Evolutionary conservation across 805 yeast species (phyloP).

Genomic region (Saccharomycopsis fibuligera): DNA sequence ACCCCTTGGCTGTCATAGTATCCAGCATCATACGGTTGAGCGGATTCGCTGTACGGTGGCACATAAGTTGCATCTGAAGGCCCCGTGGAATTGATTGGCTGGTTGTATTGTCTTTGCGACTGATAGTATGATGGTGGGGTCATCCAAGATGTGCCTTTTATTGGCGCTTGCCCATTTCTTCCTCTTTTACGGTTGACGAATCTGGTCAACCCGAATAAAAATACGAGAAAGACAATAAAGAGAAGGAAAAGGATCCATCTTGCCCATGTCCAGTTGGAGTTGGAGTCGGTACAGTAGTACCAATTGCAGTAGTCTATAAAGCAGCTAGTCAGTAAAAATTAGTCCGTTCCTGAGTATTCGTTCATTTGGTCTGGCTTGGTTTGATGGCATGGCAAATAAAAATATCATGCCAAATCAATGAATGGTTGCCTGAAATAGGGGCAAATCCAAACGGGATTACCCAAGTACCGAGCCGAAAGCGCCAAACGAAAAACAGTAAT

Average conservation of each 20-base stretch:
- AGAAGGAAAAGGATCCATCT: slow-evolving; percentile 65
- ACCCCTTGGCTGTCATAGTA: slow-evolving; percentile 62
- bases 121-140: slow-evolving; percentile 76
- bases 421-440: too few relatives aligned
- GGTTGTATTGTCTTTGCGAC: slow-evolving; percentile 52
- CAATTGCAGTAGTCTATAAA: neutral
- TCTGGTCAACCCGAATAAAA: slow-evolving; percentile 45
- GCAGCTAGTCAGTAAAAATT: too few relatives aligned
- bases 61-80: slow-evolving; percentile 44
- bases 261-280: slow-evolving; percentile 32
- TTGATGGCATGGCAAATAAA: too few relatives aligned
- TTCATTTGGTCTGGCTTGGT: too few relatives aligned
- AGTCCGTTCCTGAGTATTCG: too few relatives aligned
- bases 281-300: neutral
- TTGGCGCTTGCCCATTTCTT: slow-evolving; percentile 43
- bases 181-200: slow-evolving; percentile 48
- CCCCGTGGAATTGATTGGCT: slow-evolving; percentile 31
- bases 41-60: slow-evolving; percentile 61
- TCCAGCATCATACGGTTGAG: slow-evolving; percentile 72
- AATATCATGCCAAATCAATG: too few relatives aligned
- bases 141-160: slow-evolving; percentile 77
- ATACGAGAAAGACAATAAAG: slow-evolving; percentile 41
- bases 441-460: too few relatives aligned
- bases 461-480: too few relatives aligned
- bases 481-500: too few relatives aligned